These are phyloP conservation scores for Mortierella sp. DNA, from an alignment of 371 early-diverging fungal species.

Conservation along the genomic window DNA sequence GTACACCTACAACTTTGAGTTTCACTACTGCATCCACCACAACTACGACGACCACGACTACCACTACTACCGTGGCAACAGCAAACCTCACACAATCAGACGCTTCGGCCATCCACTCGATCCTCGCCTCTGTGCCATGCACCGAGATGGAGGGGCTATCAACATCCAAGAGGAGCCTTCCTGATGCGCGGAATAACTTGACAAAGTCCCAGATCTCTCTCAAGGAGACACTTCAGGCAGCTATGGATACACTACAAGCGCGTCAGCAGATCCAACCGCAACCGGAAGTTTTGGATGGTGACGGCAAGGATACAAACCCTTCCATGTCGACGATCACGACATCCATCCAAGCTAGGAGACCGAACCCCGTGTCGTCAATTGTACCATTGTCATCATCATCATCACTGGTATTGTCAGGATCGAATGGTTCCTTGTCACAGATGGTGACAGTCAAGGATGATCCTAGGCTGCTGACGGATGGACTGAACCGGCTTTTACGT, in stretches of 20 bases:
- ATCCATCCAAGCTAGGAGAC: too few species aligned
- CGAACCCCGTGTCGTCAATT: too few species aligned
- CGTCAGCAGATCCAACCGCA: too few species aligned
- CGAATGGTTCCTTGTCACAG: conserved; percentile 4
- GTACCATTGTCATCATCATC: too few species aligned
- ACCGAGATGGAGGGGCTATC: not conserved
- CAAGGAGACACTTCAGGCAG: conserved; percentile 8
- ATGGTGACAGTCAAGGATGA: conserved; percentile 9
- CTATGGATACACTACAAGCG: conserved; percentile 6
- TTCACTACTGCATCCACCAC: conserved; percentile 1
- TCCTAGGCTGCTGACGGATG: conserved; percentile 10
- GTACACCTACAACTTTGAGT: too few species aligned
- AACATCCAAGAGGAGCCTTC: too few species aligned
- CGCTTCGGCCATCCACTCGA: conserved; percentile 16
- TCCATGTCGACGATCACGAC: too few species aligned
- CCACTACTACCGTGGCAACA: not conserved
- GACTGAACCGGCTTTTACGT: conserved; percentile 26
- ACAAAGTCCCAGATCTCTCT: conserved; percentile 6
- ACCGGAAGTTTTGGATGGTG: too few species aligned
- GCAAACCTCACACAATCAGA: conserved; percentile 1
- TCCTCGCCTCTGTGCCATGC: conserved; percentile 10
- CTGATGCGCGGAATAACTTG: not conserved
- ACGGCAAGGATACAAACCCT: not conserved
- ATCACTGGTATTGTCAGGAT: too few species aligned
- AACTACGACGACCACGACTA: not conserved